Evolutionary conservation across 768 basidiomycete genomes (phyloP).

Genomic region (Boletus speciosus): DNA sequence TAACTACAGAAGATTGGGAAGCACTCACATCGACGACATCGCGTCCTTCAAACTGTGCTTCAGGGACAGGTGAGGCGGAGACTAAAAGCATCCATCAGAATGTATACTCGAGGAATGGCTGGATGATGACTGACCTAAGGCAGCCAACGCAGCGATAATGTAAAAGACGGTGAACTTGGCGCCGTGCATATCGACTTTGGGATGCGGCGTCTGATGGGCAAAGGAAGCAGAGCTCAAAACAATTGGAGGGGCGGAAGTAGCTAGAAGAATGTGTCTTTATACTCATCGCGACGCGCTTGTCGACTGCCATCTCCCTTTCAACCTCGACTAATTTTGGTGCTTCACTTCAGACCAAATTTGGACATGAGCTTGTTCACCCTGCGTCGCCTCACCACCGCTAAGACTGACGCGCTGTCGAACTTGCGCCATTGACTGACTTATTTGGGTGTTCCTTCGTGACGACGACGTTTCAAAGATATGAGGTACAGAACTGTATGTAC

Average conservation of each 20-base stretch:
- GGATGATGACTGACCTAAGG: conserved; percentile 21
- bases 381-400: neutral
- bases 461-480: neutral
- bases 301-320: conserved; percentile 17
- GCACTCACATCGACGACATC: conserved; percentile 20
- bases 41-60: neutral
- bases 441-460: conserved; percentile 25
- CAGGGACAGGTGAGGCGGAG: conserved; percentile 26
- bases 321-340: conserved; percentile 22
- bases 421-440: neutral
- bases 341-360: conserved; percentile 27
- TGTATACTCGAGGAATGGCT: neutral
- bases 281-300: conserved; percentile 4
- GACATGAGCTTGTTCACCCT: conserved; percentile 24
- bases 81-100: conserved; percentile 14
- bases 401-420: neutral
- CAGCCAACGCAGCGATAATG: conserved; percentile 26
- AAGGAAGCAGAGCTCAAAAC: conserved; percentile 19
- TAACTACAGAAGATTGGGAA: no score
- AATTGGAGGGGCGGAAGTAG: conserved; percentile 27
- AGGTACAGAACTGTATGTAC: neutral
- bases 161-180: conserved; percentile 27
- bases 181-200: conserved; percentile 27
- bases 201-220: conserved; percentile 1
- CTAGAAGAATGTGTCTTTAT: conserved; percentile 22